Base-by-base conservation (phyloP, 2,329 filamentous ascomycete species). In the Zarea fungicola region DNA sequence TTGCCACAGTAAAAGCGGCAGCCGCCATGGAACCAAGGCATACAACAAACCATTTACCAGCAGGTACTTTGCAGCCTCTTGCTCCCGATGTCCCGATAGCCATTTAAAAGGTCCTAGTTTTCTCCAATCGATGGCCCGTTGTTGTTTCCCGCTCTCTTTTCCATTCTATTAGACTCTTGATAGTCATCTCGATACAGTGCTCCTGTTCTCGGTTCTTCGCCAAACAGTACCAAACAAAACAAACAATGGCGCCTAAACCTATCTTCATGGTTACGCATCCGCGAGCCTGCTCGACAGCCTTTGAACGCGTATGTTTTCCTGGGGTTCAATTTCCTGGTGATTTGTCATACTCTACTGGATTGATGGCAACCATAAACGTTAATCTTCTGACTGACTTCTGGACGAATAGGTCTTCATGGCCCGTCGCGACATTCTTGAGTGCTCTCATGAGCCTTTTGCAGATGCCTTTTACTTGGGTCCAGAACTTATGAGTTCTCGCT, bases 401-500 rank as follows among this genome's bases (percentile, higher is more conserved):
- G 6, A 14, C 19, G 5, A 48, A 34, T 57, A 93, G 88, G 91
- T 97, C 56, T 97, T 99, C 69, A 96, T 97, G 92, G 96, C 91
- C 59, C 86, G 89, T 58, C 80, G 81, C 58, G 85, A 95, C 62
- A 83, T 77, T 47, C 78, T 97, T 52, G 77, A 85, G 60, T 95
- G 89, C 65, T 77, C 93, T 59, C 93, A 97, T 67, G 93, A 99
- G 72, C 93, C 93, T 5, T 97, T 97, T 69, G 92, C 92, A 47
- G 93, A 97, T 70, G 87, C 91, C 53, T 97, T 92, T 65, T 97
- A 97, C 73, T 97, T 86, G 63, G 92, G 93, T 45, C 91, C 92
- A 6, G 93, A 99, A 71, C 80, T 89, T 58, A 77, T 97, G 58
- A 84, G 87, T 61, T 73, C 80, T 45, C 82, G 93, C 60, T 99